Conservation (phyloP, 371 early-diverging fungal species). For the Phascolomyces articulosus region DNA sequence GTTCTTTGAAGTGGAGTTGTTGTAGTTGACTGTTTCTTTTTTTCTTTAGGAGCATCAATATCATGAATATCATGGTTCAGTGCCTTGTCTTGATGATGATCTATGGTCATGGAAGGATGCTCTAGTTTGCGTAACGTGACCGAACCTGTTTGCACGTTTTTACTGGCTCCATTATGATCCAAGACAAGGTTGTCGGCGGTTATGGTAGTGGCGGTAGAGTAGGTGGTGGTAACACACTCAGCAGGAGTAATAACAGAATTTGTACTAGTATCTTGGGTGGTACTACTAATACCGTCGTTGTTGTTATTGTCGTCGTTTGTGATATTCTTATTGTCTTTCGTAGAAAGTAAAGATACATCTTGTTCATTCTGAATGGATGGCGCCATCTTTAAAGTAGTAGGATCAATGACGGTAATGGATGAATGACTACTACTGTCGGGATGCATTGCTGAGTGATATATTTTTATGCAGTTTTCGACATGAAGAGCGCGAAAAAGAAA, state of each 20-base stretch:
- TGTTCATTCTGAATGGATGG: neutral
- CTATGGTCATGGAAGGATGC: neutral
- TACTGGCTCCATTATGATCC: neutral
- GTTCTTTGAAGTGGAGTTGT: too few relatives aligned
- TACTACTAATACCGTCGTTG: too few relatives aligned
- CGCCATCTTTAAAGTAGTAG: neutral
- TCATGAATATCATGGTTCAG: too few relatives aligned
- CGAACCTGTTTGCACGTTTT: constrained; percentile 4
- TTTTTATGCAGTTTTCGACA: neutral
- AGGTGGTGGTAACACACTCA: too few relatives aligned
- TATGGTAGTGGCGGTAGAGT: too few relatives aligned
- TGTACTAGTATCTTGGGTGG: too few relatives aligned
- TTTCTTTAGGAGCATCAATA: neutral
- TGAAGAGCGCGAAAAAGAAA: constrained; percentile 5
- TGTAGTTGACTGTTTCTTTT: neutral
- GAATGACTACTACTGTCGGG: constrained; percentile 8
- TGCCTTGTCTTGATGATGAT: too few relatives aligned
- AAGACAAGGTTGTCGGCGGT: neutral
- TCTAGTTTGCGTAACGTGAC: neutral
- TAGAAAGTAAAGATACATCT: too few relatives aligned
- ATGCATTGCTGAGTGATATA: constrained; percentile 3
- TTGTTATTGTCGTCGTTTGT: too few relatives aligned
- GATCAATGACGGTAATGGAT: constrained; percentile 10
- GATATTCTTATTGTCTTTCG: too few relatives aligned
- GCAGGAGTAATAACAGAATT: too few relatives aligned